Percentiles rank a stretch among this genome's conserved stretches.
Conservation (phyloP, 2,329 filamentous ascomycete genomes). For the Chaetoscypha palmicola region DNA sequence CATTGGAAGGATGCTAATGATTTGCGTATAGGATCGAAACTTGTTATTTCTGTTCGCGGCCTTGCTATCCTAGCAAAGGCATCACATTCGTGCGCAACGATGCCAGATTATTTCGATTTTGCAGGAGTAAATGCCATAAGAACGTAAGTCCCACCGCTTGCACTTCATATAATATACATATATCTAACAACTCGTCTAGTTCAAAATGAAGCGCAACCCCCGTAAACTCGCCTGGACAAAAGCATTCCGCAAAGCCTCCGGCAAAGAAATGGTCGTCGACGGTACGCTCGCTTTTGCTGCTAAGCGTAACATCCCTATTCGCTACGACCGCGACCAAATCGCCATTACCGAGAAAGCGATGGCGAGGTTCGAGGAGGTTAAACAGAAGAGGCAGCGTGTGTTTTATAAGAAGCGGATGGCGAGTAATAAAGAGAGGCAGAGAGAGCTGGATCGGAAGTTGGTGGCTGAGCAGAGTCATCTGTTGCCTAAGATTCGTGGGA, state of each 20-base stretch:
- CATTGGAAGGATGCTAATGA: not conserved
- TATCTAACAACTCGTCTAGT: constrained; percentile 45
- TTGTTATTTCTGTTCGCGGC: constrained; percentile 65
- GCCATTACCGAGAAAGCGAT: constrained; percentile 85
- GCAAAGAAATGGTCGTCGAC: constrained; percentile 89
- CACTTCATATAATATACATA: too few species aligned
- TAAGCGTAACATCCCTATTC: constrained; percentile 86
- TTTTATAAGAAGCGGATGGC: constrained; percentile 94
- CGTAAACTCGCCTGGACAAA: constrained; percentile 98
- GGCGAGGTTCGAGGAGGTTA: constrained; percentile 82
- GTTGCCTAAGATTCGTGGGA: constrained; percentile 64
- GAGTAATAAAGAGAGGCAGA: constrained; percentile 77
- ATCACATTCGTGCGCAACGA: constrained; percentile 38
- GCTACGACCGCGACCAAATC: constrained; percentile 91
- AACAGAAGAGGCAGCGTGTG: constrained; percentile 72
- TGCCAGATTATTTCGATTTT: constrained; percentile 51
- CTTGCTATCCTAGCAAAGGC: constrained; percentile 57
- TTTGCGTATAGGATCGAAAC: constrained; percentile 44
- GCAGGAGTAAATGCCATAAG: constrained; percentile 43
- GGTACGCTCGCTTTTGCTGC: constrained; percentile 86
- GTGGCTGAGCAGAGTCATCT: constrained; percentile 90
- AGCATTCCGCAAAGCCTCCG: constrained; percentile 75
- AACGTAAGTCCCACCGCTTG: constrained; percentile 23
- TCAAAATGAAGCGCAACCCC: constrained; percentile 98
- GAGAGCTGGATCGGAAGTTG: constrained; percentile 74